Base-by-base conservation (phyloP, 2,329 filamentous ascomycete species). In the Pseudofabraea citricarpa region DNA sequence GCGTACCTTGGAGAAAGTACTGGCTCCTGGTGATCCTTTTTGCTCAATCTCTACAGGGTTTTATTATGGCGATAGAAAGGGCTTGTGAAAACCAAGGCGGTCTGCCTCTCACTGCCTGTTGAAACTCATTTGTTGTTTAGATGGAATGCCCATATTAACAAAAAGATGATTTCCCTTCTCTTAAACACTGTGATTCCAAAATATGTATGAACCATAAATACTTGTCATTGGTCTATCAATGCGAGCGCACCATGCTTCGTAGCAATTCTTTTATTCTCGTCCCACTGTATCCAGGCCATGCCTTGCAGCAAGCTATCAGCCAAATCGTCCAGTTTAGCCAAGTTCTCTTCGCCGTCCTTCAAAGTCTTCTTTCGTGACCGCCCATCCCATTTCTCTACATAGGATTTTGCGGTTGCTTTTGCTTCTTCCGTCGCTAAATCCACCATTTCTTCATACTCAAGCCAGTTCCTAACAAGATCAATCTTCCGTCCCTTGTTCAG, bases 291-390 rank as follows among this genome's bases (percentile, higher is more conserved):
- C 81, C 85, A 91, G 3, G 86, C 82, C 46, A 88, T 71, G 2
- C 81, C 88, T 62, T 94, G 88, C 42, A 93, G 61, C 20, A 93
- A 66, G 59, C 83, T 86, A 66, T 94, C 88, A 0, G 87, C 85
- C 39, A 94, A 65, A 66, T 94, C 88, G 62, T 94, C 88, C 41
- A 91, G 63, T 63, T 93, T 93, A n/a, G 51, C 61, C 38, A 59
- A 50, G 45, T 55, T 55, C 44, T 57, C 53, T 21, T 58, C 46
- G 48, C 59, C 37, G 52, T 58, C 51, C 48, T 54, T 27, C 33
- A 45, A 52, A 40, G 41, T 22, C 43, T 48, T 57, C 35, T 51
- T 58, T 41, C 53, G 56, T 29, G 57, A 56, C 5, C 57, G 51
- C 12, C 38, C 27, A 43, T 55, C 46, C 52, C 57, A 63, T 36